Conservation (phyloP, 2,329 filamentous ascomycete genomes). For the Orbilia ellipsospora region DNA sequence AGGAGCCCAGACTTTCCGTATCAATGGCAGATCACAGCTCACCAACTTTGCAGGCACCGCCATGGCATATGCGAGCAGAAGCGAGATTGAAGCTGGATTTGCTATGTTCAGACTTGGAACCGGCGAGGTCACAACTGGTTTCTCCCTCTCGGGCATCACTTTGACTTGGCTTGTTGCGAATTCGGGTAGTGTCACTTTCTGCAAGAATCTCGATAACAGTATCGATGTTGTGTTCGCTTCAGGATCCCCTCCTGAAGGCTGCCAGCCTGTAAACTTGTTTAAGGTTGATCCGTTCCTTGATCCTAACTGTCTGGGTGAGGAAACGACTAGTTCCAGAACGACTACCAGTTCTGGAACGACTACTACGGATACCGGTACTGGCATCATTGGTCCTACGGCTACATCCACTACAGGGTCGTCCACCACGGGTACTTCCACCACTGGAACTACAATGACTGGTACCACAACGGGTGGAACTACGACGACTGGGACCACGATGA, state of each 20-base stretch:
- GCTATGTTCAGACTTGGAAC: slow-evolving; percentile 39
- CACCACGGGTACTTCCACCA: too few relatives aligned
- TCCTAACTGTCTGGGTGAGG: slow-evolving; percentile 9
- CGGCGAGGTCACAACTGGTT: slow-evolving; percentile 29
- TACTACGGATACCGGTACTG: too few relatives aligned
- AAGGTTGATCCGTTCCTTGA: slow-evolving; percentile 29
- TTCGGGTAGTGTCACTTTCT: slow-evolving; percentile 12
- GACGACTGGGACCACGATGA: too few relatives aligned
- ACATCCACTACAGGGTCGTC: too few relatives aligned
- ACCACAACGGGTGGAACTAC: too few relatives aligned
- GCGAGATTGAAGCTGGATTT: slow-evolving; percentile 28
- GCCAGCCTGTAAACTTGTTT: slow-evolving; percentile 16
- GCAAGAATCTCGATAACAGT: slow-evolving; percentile 34
- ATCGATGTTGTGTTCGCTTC: slow-evolving; percentile 26
- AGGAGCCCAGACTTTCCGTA: slow-evolving; percentile 28
- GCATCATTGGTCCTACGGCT: too few relatives aligned
- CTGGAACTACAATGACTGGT: too few relatives aligned
- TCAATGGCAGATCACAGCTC: slow-evolving; percentile 25
- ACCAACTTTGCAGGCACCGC: slow-evolving; percentile 1
- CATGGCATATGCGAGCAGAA: slow-evolving; percentile 31
- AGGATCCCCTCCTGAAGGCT: slow-evolving; percentile 10
- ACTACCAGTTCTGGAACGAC: slow-evolving; percentile 25
- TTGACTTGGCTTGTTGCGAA: slow-evolving; percentile 23
- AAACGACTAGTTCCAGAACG: slow-evolving; percentile 26
- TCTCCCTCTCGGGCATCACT: slow-evolving; percentile 19